Evolutionary conservation across 2,329 filamentous ascomycete species (phyloP).

Genomic region (Colletotrichum aenigma): DNA sequence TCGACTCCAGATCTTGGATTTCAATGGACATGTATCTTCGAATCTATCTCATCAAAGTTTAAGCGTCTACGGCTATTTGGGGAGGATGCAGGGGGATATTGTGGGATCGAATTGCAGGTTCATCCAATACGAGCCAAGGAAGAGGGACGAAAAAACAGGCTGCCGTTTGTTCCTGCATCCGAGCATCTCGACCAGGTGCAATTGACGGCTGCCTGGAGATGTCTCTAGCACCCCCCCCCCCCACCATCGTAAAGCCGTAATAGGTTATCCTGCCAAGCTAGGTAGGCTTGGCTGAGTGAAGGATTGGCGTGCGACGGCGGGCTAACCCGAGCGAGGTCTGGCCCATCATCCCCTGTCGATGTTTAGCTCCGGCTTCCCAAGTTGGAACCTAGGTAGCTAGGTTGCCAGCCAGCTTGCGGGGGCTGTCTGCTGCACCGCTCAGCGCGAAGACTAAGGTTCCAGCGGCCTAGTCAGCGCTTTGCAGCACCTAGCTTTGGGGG

Average conservation of each 20-base stretch:
- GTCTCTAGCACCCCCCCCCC: neutral
- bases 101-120: neutral
- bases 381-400: neutral
- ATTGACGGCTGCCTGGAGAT: constrained; percentile 12
- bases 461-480: neutral
- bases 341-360: neutral
- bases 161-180: constrained; percentile 1
- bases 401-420: neutral
- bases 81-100: neutral
- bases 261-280: neutral
- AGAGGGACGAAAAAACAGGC: neutral
- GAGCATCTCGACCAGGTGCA: neutral
- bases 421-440: neutral
- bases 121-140: constrained; percentile 1
- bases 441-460: neutral
- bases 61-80: neutral
- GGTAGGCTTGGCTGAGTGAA: neutral
- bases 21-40: neutral
- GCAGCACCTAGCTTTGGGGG: neutral
- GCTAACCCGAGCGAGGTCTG: neutral
- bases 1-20: neutral
- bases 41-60: neutral
- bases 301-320: neutral
- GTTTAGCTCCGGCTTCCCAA: neutral
- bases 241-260: neutral